phyloP scores from a whole-genome alignment of 148 eudicot species.

The Oxyria digyna region DNA sequence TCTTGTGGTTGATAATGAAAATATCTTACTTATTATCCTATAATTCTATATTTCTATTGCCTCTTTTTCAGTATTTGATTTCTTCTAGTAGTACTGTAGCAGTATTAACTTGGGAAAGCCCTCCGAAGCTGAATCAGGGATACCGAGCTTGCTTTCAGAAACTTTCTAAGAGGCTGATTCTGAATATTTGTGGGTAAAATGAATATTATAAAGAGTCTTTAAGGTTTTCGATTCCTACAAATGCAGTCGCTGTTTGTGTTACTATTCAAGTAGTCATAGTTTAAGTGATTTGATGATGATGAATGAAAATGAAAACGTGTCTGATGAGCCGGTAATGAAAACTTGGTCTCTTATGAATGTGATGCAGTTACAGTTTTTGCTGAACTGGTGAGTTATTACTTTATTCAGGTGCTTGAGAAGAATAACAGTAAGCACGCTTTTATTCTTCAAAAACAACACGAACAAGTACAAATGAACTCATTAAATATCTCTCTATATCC shows the following conservation, averaged over 20 bases:
- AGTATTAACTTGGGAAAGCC: too few species aligned
- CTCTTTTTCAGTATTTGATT: too few species aligned
- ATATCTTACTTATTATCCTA: too few species aligned
- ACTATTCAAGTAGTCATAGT: not conserved
- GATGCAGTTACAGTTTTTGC: not conserved
- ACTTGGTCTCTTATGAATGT: not conserved
- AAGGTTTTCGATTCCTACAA: not conserved
- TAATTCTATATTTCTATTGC: too few species aligned
- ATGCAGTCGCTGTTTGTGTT: not conserved
- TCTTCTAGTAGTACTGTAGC: too few species aligned
- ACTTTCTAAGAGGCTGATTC: not conserved
- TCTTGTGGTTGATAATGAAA: too few species aligned
- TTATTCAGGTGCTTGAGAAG: constrained; percentile 3
- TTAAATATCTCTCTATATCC: not conserved
- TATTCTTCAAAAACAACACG: constrained; percentile 3
- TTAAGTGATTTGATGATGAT: not conserved
- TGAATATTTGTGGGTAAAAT: not conserved
- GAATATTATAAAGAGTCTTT: not conserved
- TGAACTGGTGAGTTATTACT: not conserved
- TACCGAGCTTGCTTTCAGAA: not conserved
- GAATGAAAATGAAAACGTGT: not conserved
- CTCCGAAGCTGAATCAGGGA: not conserved
- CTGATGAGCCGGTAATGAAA: not conserved
- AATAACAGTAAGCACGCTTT: not conserved
- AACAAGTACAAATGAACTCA: constrained; percentile 3